Base-by-base conservation (phyloP, 805 yeast genomes). In the Suhomyces sp. region DNA sequence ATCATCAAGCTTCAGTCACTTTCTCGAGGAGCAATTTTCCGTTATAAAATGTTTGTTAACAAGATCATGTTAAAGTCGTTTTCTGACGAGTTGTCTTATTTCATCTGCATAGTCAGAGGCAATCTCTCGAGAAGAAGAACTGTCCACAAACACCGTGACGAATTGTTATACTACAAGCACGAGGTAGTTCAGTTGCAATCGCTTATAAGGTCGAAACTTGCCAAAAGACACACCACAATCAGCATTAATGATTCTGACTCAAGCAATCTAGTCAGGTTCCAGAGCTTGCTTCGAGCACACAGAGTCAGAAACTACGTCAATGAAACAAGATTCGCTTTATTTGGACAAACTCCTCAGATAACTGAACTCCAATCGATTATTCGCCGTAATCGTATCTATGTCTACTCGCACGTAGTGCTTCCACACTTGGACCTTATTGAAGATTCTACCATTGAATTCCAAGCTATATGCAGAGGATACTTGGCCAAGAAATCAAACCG, bases 31-130 rank as follows among this genome's bases (percentile, higher is more conserved):
- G 84, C 88, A 0, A 73, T 83, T 41, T 71, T 81, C 51, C 77
- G 97, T 49, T 88, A 85, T 63, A 70, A 72, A 19, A 73, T 85
- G 71, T 84, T 83, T 65, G 86, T 88, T 35, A 80, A 81, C 58
- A 77, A 77, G 53, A 85, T 85, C 54, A 77, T 87, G 73, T 63
- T 88, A 27, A 80, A 78, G 54, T 79, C 88, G 1, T 82, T 81
- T 59, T 77, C 76, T 6, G 79, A 77, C 10, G 82, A 80, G 58
- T 58, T 86, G 22, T 66, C 78, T 2, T 65, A 62, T 8, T 68
- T 87, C 19, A 84, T 83, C 59, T 70, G 86, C 0, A 59, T 76
- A 0, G 68, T 80, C 6, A 76, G 89, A 65, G 88, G 89, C 8
- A 65, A 70, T 9, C 40, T 74, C 51, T 50, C 69, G 13, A 60